phyloP scores from a whole-genome alignment of 495 filamentous ascomycete genomes.

The Rhypophila decipiens region DNA sequence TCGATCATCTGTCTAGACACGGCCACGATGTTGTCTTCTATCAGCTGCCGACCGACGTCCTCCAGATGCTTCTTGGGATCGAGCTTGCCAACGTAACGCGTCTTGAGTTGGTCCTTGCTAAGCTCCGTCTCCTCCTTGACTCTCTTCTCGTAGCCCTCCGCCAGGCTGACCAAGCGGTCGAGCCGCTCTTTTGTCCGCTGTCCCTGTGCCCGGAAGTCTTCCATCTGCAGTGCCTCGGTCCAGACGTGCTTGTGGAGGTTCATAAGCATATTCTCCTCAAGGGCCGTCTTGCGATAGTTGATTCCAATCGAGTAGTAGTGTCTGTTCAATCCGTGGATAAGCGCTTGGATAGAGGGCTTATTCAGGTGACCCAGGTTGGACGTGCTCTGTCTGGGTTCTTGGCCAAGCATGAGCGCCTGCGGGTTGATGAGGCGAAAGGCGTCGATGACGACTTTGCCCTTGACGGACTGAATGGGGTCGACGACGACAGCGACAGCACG shows the following conservation, averaged over 20 bases:
- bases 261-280: slow-evolving; percentile 99
- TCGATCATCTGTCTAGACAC: slow-evolving; percentile 98
- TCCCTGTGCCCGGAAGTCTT: slow-evolving; percentile 84
- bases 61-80: slow-evolving; percentile 99
- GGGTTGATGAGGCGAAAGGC: slow-evolving; percentile 99
- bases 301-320: slow-evolving; percentile 99
- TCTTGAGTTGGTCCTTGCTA: slow-evolving; percentile 96
- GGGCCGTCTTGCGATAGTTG: slow-evolving; percentile 93
- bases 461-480: slow-evolving; percentile 97
- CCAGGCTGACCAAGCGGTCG: slow-evolving; percentile 77
- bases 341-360: slow-evolving; percentile 98
- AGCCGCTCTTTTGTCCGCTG: slow-evolving; percentile 77
- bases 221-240: slow-evolving; percentile 97
- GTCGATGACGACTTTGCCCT: slow-evolving; percentile 98
- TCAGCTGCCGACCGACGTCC: slow-evolving; percentile 88
- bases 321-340: slow-evolving; percentile 94
- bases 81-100: slow-evolving; percentile 96
- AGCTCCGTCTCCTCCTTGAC: slow-evolving; percentile 97
- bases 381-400: slow-evolving; percentile 96
- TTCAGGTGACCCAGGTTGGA: slow-evolving; percentile 97
- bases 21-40: slow-evolving; percentile 97
- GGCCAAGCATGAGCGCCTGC: slow-evolving; percentile 95
- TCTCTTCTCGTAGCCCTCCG: slow-evolving; percentile 96
- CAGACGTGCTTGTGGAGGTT: slow-evolving; percentile 98
- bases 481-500: slow-evolving; percentile 96